phyloP scores from a whole-genome alignment of 2,329 filamentous ascomycete genomes.

The Microcyclosporella mali region DNA sequence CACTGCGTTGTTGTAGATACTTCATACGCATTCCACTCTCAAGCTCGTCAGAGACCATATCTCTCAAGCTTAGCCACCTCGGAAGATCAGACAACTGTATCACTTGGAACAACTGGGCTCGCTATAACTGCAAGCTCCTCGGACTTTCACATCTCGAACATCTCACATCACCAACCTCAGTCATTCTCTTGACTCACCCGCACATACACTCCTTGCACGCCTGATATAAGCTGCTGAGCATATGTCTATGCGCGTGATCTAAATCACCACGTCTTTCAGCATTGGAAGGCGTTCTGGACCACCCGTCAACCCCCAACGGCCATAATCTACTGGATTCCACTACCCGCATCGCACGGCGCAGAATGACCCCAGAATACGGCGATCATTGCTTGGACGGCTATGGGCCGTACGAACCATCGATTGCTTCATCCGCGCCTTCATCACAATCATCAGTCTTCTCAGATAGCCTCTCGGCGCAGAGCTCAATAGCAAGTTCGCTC shows the following conservation, averaged over 20 bases:
- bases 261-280: constrained; percentile 23
- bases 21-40: not conserved
- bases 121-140: constrained; percentile 4
- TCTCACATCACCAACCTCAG: not conserved
- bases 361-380: constrained; percentile 22
- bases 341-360: constrained; percentile 17
- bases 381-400: constrained; percentile 23
- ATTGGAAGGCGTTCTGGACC: constrained; percentile 27
- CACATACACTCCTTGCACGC: constrained; percentile 5
- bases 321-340: constrained; percentile 25
- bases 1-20: constrained; percentile 16
- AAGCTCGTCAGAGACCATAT: too few species aligned
- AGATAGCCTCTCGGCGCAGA: constrained; percentile 43
- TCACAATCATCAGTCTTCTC: constrained; percentile 76
- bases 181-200: too few species aligned
- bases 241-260: constrained; percentile 16
- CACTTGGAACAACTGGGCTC: constrained; percentile 17
- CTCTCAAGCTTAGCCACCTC: not conserved
- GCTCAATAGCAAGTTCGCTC: constrained; percentile 52
- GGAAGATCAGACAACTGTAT: constrained; percentile 18
- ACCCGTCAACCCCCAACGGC: constrained; percentile 17
- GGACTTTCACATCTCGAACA: not conserved
- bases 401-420: constrained; percentile 59
- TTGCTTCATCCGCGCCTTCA: constrained; percentile 69
- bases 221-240: constrained; percentile 11